A percentile compares a stretch with the other conserved stretches of the same genome.
phyloP scores from a whole-genome alignment of 306 rosid genomes.

The Cucurbita moschata region DNA sequence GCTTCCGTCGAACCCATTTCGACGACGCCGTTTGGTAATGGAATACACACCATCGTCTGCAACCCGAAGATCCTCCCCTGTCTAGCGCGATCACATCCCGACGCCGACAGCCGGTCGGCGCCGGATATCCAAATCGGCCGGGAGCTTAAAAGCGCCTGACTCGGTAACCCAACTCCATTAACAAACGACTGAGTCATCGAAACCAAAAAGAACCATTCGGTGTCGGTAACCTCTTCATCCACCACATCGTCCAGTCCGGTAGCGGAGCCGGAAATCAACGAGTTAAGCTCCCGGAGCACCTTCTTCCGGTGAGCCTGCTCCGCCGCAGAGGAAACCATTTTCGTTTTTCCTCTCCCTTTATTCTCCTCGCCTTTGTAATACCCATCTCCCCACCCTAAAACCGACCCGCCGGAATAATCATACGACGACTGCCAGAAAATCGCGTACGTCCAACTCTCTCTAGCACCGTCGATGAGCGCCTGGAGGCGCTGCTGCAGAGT shows the following conservation, averaged over 20 bases:
- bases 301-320: slow-evolving; percentile 83
- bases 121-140: slow-evolving; percentile 59
- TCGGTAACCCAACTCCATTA: slow-evolving; percentile 54
- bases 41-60: slow-evolving; percentile 66
- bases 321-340: slow-evolving; percentile 21
- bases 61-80: slow-evolving; percentile 54
- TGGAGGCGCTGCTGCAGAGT: slow-evolving; percentile 84
- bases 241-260: slow-evolving; percentile 30
- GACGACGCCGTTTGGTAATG: slow-evolving; percentile 62
- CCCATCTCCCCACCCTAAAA: slow-evolving; percentile 90
- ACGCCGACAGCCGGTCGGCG: slow-evolving; percentile 22
- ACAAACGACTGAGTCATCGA: slow-evolving; percentile 87
- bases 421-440: slow-evolving; percentile 89
- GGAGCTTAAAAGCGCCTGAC: slow-evolving; percentile 46
- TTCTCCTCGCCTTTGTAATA: slow-evolving; percentile 70
- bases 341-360: slow-evolving; percentile 23
- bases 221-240: slow-evolving; percentile 84
- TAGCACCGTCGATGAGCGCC: slow-evolving; percentile 55
- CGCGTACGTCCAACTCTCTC: slow-evolving; percentile 80
- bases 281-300: slow-evolving; percentile 76
- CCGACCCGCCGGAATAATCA: slow-evolving; percentile 34
- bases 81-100: slow-evolving; percentile 55
- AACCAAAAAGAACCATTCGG: slow-evolving; percentile 88
- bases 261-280: slow-evolving; percentile 57
- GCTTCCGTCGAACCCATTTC: slow-evolving; percentile 76